Conservation (phyloP, 176 grass and related monocot species). For the Chrysopogon serrulatus region DNA sequence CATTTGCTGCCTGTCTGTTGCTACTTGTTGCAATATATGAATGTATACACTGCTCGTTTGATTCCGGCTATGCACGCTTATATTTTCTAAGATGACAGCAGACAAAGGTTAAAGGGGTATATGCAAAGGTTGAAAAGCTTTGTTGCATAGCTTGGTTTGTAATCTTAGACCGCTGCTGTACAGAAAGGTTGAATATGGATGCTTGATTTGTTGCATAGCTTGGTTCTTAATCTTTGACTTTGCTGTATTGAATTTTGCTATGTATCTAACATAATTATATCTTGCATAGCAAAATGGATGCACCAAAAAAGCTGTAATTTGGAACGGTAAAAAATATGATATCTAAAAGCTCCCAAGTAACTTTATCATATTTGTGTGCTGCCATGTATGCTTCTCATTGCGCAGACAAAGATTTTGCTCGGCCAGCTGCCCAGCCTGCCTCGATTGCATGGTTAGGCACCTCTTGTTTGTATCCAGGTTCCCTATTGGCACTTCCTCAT, state of each 20-base stretch:
- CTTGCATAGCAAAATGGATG: no score
- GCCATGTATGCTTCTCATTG: neutral
- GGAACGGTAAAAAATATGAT: no score
- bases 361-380: neutral
- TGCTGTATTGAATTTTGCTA: no score
- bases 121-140: neutral
- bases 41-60: neutral
- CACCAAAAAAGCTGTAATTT: no score
- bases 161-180: neutral
- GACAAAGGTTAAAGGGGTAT: no score
- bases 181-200: neutral
- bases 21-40: neutral
- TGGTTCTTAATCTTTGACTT: no score
- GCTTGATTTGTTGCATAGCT: neutral
- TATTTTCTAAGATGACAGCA: no score
- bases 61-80: neutral
- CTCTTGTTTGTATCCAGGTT: neutral
- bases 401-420: neutral
- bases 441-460: neutral
- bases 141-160: no score
- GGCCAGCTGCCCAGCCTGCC: neutral
- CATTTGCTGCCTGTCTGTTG: neutral
- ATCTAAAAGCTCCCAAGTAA: neutral
- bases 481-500: neutral
- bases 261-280: no score